phyloP scores from a whole-genome alignment of 2,329 filamentous ascomycete species.

The Trichophyton benhamiae region DNA sequence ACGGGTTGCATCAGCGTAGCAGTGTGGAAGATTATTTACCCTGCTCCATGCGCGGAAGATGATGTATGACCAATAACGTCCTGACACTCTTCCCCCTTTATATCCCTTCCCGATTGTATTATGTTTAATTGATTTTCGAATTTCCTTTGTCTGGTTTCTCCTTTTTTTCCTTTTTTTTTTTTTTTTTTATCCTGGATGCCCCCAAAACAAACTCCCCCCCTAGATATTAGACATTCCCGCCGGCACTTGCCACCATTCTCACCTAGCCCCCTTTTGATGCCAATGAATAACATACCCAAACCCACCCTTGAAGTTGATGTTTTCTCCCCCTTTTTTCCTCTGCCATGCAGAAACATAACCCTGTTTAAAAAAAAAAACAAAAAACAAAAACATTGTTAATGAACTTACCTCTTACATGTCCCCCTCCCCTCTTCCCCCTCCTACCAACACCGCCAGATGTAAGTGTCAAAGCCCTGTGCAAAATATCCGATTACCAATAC shows the following conservation, averaged over 20 bases:
- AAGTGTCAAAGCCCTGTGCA: background rate
- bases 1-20: background rate
- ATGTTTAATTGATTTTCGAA: background rate
- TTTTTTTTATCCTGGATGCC: too few species aligned
- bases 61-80: background rate
- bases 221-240: constrained; percentile 1
- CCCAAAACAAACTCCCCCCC: background rate
- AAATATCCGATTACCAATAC: background rate
- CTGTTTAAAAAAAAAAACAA: background rate
- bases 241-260: constrained; percentile 1
- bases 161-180: background rate
- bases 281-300: background rate
- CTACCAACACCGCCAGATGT: background rate
- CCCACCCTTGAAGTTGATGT: background rate
- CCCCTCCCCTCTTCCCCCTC: background rate
- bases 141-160: background rate
- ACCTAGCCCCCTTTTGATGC: background rate
- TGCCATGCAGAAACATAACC: background rate
- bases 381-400: background rate
- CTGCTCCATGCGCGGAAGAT: background rate
- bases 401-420: background rate
- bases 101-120: background rate
- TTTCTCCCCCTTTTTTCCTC: background rate
- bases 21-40: background rate
- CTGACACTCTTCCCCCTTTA: background rate